Evolutionary conservation across 257 asterid species (phyloP), one percentile per base, ranked within the genome.

Genomic region (Buddleja alternifolia): DNA sequence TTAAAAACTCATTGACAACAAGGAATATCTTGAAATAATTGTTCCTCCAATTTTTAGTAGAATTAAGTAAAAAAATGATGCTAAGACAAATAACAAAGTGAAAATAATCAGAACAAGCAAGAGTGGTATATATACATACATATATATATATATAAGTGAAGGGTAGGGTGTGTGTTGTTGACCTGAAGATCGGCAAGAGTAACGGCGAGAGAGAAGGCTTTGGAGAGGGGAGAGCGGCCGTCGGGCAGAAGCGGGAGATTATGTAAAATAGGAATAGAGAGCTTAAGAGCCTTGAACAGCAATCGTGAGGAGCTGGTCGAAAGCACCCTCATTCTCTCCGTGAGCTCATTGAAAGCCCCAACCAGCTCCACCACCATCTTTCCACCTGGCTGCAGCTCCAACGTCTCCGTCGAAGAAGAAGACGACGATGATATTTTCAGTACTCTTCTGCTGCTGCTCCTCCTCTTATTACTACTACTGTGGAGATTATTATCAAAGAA

Each of bases 141-240:
- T n/a, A n/a, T n/a, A n/a, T n/a, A n/a, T n/a, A n/a, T n/a, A n/a
- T n/a, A n/a, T 11, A 46, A 32, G 9, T 32, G 16, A 1, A 24
- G 15, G 11, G 2, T 17, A n/a, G n/a, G n/a, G 51, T 15, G 2
- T 29, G 5, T 2, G 34, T 1, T 1, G 2, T 29, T 8, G 19
- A 92, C 98, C 95, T 90, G 97, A 69, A 93, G 96, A 77, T 93
- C 92, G 51, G 98, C 97, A 17, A 93, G 90, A 52, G 83, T 81
- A 2, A 86, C 61, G 60, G 98, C 97, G 2, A 90, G 67, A 25
- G 98, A 93, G 54, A 93, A 63, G 55, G 98, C 95, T 60, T 73
- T 86, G 19, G 96, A 72, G 67, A 93, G 89, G 5, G 95, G 93
- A 39, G 96, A 80, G 16, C 98, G 96, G 36, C 86, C 92, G 63